Conservation (phyloP, 225 moss, liverwort and hornwort genomes). For the Bryum argenteum region DNA sequence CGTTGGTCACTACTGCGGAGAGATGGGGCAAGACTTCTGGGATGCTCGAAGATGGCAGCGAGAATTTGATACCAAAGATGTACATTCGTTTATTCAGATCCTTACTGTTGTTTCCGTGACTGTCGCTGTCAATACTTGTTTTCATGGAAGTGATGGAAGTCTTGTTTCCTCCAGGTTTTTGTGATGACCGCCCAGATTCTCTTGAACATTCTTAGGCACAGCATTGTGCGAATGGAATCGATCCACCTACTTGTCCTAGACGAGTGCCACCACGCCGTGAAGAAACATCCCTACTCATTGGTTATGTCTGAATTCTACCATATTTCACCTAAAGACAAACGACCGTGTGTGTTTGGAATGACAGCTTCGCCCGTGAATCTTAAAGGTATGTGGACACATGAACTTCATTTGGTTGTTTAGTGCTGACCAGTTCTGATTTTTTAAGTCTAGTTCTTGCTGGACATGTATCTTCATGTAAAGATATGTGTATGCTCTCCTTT, state of each 20-base stretch:
- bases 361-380: slow-evolving; percentile 98
- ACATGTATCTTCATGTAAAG: slow-evolving; percentile 3
- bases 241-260: slow-evolving; percentile 96
- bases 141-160: slow-evolving; percentile 1
- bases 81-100: slow-evolving; percentile 23
- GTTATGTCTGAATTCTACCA: slow-evolving; percentile 99
- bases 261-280: slow-evolving; percentile 99
- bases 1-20: slow-evolving; percentile 98
- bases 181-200: slow-evolving; percentile 99
- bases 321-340: slow-evolving; percentile 71
- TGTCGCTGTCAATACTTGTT: too few relatives aligned
- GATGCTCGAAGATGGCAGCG: slow-evolving; percentile 99
- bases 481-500: slow-evolving; percentile 11
- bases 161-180: slow-evolving; percentile 68
- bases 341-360: slow-evolving; percentile 99
- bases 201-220: slow-evolving; percentile 93
- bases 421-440: slow-evolving; percentile 3
- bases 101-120: too few relatives aligned
- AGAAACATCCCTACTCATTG: slow-evolving; percentile 98
- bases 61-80: slow-evolving; percentile 98
- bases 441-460: slow-evolving; percentile 11
- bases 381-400: slow-evolving; percentile 55
- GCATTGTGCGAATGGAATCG: slow-evolving; percentile 94
- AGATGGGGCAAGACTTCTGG: slow-evolving; percentile 99
- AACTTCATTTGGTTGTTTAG: neutral